Percentiles rank a stretch among this genome's conserved stretches.
phyloP scores from a whole-genome alignment of 257 asterid genomes.

The Voacanga thouarsii region DNA sequence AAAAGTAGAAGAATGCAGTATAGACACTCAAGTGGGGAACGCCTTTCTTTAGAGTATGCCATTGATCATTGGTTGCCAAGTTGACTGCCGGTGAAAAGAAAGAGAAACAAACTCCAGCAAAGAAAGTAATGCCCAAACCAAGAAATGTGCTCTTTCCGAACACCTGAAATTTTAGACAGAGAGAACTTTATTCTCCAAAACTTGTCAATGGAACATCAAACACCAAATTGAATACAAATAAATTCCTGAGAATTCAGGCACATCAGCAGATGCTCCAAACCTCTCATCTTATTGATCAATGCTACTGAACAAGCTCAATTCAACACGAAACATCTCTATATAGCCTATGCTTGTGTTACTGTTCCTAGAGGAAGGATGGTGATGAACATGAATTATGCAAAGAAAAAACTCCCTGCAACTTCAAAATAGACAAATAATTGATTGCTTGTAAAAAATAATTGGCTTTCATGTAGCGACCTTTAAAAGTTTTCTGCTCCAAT shows the following conservation, averaged over 20 bases:
- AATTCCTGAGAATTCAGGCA: not conserved
- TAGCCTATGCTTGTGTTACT: too few species aligned
- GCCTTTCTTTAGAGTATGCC: constrained; percentile 59
- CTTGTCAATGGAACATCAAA: not conserved
- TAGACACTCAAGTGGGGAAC: constrained; percentile 78
- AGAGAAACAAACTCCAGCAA: constrained; percentile 89
- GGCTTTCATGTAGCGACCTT: not conserved
- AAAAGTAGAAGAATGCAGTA: constrained; percentile 92
- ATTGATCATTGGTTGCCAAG: constrained; percentile 88
- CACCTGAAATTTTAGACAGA: constrained; percentile 44
- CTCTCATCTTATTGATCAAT: not conserved
- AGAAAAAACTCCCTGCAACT: not conserved
- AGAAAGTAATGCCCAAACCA: constrained; percentile 75
- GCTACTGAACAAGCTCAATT: not conserved
- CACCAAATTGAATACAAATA: not conserved
- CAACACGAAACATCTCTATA: not conserved
- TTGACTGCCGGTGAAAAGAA: constrained; percentile 90
- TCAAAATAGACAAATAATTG: not conserved
- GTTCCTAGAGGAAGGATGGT: not conserved
- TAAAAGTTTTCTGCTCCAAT: not conserved
- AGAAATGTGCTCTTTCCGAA: constrained; percentile 73
- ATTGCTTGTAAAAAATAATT: not conserved
- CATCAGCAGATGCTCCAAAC: not conserved
- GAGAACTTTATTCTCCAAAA: not conserved
- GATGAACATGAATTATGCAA: constrained; percentile 1